Percentiles rank a stretch among this genome's conserved stretches.
Evolutionary conservation across 352 stramenopile species (phyloP).

Genomic region (Globisporangium irregulare): DNA sequence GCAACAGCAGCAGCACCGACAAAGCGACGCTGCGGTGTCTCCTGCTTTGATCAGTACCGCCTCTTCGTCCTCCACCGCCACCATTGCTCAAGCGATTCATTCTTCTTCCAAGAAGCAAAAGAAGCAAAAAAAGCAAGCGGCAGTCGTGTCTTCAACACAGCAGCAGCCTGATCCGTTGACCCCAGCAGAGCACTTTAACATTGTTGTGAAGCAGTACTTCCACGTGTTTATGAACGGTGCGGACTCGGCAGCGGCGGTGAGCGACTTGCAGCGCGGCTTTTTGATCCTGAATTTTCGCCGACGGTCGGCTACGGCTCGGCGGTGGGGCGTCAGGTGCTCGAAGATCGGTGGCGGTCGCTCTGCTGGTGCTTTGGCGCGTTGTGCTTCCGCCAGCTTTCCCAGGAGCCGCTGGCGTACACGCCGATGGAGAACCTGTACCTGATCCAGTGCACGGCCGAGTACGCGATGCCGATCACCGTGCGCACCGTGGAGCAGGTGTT

Average conservation of each 20-base stretch:
- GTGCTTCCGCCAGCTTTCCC: conserved; percentile 8
- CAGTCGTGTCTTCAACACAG: not conserved
- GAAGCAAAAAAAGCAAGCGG: not conserved
- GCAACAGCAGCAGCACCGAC: not conserved
- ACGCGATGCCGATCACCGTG: conserved; percentile 10
- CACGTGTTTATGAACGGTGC: conserved; percentile 1
- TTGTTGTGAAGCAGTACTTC: conserved; percentile 13
- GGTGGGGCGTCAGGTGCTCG: not conserved
- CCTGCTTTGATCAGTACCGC: not conserved
- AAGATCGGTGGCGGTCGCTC: conserved; percentile 13
- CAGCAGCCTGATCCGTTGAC: not conserved
- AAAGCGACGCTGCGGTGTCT: not conserved
- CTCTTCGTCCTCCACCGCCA: not conserved
- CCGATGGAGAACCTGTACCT: conserved; percentile 11
- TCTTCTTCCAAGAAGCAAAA: not conserved
- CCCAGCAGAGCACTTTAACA: not conserved
- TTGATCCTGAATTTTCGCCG: conserved; percentile 5
- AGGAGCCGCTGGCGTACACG: conserved; percentile 9
- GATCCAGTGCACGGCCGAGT: conserved; percentile 12
- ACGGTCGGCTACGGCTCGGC: conserved; percentile 11
- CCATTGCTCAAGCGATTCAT: not conserved
- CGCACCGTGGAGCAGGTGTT: conserved; percentile 11
- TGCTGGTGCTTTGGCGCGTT: conserved; percentile 11
- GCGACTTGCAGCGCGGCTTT: conserved; percentile 4
- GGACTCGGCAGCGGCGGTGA: conserved; percentile 2